These are phyloP conservation scores for Cubamyces lactineus DNA, from an alignment of 768 basidiomycete genomes.

Conservation along the genomic window DNA sequence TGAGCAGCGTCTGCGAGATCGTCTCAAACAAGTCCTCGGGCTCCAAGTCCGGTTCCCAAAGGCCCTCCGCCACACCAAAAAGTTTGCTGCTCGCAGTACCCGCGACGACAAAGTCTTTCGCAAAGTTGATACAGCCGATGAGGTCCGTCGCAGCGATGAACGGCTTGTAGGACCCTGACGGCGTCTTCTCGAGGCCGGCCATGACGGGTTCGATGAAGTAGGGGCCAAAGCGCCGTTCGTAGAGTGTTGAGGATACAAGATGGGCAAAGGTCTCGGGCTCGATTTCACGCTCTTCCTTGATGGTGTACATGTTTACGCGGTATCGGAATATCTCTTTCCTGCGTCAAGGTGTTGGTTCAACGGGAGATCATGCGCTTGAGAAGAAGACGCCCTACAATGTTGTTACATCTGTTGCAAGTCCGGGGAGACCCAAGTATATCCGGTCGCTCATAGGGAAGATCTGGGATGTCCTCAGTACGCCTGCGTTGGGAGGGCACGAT, in stretches of 20 bases:
- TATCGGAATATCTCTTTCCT: conserved; percentile 92
- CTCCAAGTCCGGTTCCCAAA: conserved; percentile 97
- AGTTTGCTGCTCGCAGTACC: conserved; percentile 92
- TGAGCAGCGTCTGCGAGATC: conserved; percentile 93
- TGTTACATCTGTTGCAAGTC: conserved; percentile 90
- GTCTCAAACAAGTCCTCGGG: conserved; percentile 98
- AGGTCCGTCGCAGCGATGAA: conserved; percentile 96
- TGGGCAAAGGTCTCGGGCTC: conserved; percentile 96
- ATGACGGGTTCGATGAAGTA: conserved; percentile 98
- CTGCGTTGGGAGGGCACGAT: not conserved
- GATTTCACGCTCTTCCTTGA: conserved; percentile 98
- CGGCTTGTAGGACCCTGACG: conserved; percentile 75
- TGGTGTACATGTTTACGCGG: conserved; percentile 98
- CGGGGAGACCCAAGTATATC: conserved; percentile 89
- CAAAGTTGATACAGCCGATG: conserved; percentile 91
- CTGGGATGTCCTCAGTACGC: conserved; percentile 47
- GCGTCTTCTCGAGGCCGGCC: conserved; percentile 81
- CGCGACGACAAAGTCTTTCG: conserved; percentile 96
- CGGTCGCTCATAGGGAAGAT: conserved; percentile 94
- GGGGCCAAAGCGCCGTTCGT: conserved; percentile 94
- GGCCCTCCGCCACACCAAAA: conserved; percentile 95
- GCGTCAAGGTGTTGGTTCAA: not conserved
- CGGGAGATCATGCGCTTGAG: not conserved
- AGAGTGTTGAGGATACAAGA: conserved; percentile 92
- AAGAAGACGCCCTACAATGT: conserved; percentile 67